phyloP scores from a whole-genome alignment of 164 flowering plant species.

The Berberis vulgaris region DNA sequence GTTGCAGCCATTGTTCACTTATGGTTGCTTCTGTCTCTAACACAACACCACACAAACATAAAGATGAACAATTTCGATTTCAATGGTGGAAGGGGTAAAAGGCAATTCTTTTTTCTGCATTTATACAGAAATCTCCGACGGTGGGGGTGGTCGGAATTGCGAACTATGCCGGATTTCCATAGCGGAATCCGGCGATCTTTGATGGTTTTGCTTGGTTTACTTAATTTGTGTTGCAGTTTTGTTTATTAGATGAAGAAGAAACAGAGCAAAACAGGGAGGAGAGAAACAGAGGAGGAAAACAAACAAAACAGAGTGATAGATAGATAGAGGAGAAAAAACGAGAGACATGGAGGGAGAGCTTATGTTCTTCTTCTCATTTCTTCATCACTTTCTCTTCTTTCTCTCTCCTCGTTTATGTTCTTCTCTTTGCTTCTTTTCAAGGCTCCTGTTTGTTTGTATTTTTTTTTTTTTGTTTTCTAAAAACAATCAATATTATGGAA shows the following conservation, averaged over 20 bases:
- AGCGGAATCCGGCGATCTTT: slow-evolving; percentile 25
- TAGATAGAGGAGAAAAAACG: slow-evolving; percentile 4
- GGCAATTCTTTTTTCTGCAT: slow-evolving; percentile 21
- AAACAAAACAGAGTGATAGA: neutral
- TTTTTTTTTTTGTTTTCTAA: neutral
- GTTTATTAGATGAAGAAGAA: neutral
- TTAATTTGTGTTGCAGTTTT: neutral
- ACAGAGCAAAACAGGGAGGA: neutral
- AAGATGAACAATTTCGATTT: neutral
- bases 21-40: neutral
- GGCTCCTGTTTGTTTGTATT: slow-evolving; percentile 18
- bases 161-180: slow-evolving; percentile 33
- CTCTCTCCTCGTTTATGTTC: slow-evolving; percentile 9
- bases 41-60: neutral
- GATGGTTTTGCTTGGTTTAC: neutral
- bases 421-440: slow-evolving; percentile 4
- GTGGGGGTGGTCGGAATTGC: slow-evolving; percentile 13
- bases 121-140: slow-evolving; percentile 27
- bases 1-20: slow-evolving; percentile 30
- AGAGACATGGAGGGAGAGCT: slow-evolving; percentile 9
- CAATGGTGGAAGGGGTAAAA: too few species aligned
- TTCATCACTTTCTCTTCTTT: neutral
- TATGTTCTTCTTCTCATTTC: slow-evolving; percentile 7
- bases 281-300: slow-evolving; percentile 9
- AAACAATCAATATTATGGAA: neutral